phyloP scores from a whole-genome alignment of 164 flowering plant genomes.

The Sextonia rubra region DNA sequence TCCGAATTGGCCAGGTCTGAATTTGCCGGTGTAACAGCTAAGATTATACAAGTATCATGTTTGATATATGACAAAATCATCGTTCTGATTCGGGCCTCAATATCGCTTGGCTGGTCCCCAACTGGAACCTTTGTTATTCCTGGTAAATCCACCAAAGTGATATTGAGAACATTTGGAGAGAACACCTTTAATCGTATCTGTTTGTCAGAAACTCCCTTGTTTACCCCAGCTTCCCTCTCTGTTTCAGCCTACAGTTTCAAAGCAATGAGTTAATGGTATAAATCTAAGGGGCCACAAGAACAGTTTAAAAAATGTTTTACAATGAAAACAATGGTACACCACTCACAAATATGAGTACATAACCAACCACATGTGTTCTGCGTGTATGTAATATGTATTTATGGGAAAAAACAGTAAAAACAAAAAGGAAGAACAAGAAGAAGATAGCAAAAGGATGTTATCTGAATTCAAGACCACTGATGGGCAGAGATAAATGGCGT shows the following conservation, averaged over 20 bases:
- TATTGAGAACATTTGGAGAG: slow-evolving; percentile 38
- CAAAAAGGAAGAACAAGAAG: no score
- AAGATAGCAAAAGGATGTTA: background rate
- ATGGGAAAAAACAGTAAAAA: no score
- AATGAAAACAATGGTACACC: no score
- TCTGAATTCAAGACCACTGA: background rate
- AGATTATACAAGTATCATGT: slow-evolving; percentile 34
- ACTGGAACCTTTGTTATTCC: slow-evolving; percentile 43
- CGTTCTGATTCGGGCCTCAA: slow-evolving; percentile 36
- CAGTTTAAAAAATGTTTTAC: background rate
- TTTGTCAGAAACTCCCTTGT: slow-evolving; percentile 39
- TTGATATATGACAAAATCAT: slow-evolving; percentile 41
- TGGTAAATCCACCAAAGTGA: slow-evolving; percentile 40
- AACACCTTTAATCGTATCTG: slow-evolving; percentile 37
- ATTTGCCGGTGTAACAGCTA: slow-evolving; percentile 41
- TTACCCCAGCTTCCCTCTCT: slow-evolving; percentile 34
- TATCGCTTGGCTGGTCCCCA: slow-evolving; percentile 39
- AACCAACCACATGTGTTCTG: no score
- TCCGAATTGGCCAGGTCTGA: slow-evolving; percentile 39
- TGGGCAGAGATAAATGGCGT: no score
- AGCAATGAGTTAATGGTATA: background rate
- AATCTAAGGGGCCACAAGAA: background rate
- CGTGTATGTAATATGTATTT: no score
- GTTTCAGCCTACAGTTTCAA: slow-evolving; percentile 32
- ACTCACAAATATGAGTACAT: no score